phyloP scores from a whole-genome alignment of 83 land plant genomes.

The Picea mariana region DNA sequence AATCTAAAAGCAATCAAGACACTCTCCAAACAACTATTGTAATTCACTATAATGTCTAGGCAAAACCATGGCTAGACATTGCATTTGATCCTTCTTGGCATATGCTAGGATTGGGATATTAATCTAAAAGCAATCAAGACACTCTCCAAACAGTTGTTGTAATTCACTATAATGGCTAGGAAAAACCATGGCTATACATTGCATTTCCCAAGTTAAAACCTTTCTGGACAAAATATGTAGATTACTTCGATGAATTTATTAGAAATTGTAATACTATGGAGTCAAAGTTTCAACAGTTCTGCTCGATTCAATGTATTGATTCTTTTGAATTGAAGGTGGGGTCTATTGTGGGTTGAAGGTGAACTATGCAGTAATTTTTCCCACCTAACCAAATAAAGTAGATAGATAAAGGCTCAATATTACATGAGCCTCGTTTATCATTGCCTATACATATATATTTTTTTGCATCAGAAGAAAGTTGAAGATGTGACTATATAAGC shows the following conservation, averaged over 20 bases:
- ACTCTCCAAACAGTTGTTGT: constrained; percentile 58
- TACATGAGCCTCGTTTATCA: constrained; percentile 22
- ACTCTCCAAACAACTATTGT: constrained; percentile 58
- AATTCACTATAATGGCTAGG: constrained; percentile 88
- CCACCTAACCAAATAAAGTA: constrained; percentile 15
- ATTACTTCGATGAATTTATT: constrained; percentile 69
- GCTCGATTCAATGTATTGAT: constrained; percentile 7
- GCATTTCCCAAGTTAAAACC: constrained; percentile 59
- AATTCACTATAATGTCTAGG: constrained; percentile 87
- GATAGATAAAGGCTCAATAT: constrained; percentile 52
- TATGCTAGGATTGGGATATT: constrained; percentile 71
- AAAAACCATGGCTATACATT: constrained; percentile 94
- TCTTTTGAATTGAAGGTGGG: neutral
- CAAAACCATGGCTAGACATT: constrained; percentile 95
- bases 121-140: constrained; percentile 27
- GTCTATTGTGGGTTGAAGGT: neutral
- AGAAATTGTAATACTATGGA: constrained; percentile 67
- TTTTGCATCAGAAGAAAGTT: constrained; percentile 12
- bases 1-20: constrained; percentile 27
- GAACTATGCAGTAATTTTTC: constrained; percentile 23
- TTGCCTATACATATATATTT: constrained; percentile 19
- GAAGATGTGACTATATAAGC: constrained; percentile 7
- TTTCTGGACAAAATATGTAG: constrained; percentile 77
- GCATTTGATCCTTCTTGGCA: constrained; percentile 74
- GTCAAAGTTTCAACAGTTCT: constrained; percentile 21